Evolutionary conservation across 164 flowering plant genomes (phyloP), one percentile per base, ranked within the genome.

Genomic region (Annona squamosa): DNA sequence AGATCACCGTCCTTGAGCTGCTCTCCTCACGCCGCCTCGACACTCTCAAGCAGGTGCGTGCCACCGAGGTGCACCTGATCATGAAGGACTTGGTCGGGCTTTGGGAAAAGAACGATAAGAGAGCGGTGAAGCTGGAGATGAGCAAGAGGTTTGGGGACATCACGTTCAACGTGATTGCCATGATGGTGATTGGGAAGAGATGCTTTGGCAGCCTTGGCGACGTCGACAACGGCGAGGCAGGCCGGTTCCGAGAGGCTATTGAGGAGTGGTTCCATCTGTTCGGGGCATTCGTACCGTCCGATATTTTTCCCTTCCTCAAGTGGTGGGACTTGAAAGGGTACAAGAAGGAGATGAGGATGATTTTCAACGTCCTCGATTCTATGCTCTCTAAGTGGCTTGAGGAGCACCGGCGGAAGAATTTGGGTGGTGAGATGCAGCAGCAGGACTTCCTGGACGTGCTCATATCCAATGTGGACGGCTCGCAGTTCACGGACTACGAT

Each of bases 391-490:
- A 2, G 10, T 73, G 61, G 68, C 26, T 73, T 5, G 46, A 64
- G 46, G 75, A 73, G 69, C 75, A 73, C 52, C 67, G 68, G 6
- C 46, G 5, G 48, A 52, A 62, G 63, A 67, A 70, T 41, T 5
- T 12, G 3, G 4, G 19, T 9, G 71, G 67, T 5, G 63, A 42
- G n/a, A 67, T 9, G 10, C 72, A 57, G 2, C 72, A 79, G 41
- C 74, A 63, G 17, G 82, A 80, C 46, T 80, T 71, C 73, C 10
- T 19, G 7, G 47, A 5, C 62, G 41, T 5, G 41, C 12, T 85
- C 84, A 26, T 82, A 17, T 72, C 83, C 4, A 17, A 67, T 1
- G 72, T 71, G 19, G 75, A 76, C 1, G 75, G 47, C 41, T 3
- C 61, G 17, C 69, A 74, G 46, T 7, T 68, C 44, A 57, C 64